Conservation (phyloP, 495 filamentous ascomycete genomes). For the Lentithecium fluviatile region DNA sequence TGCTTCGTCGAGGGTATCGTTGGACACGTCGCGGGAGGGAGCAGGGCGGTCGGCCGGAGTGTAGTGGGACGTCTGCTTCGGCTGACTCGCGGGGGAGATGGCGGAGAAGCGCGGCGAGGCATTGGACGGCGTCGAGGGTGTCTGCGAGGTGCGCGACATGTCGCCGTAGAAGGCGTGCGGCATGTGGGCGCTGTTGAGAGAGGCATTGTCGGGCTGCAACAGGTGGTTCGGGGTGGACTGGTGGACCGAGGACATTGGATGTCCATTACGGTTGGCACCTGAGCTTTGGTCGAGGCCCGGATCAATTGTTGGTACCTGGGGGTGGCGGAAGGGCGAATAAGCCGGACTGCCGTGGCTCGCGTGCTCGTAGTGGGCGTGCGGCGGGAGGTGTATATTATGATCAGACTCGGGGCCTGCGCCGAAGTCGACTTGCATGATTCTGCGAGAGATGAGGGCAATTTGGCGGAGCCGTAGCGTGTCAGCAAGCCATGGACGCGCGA, state of each 20-base stretch:
- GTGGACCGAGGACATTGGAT: conserved; percentile 32
- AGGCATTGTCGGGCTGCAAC: conserved; percentile 30
- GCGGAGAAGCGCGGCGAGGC: conserved; percentile 36
- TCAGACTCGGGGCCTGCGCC: conserved; percentile 32
- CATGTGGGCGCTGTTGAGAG: conserved; percentile 27
- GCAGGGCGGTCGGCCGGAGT: conserved; percentile 48
- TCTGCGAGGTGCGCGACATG: conserved; percentile 31
- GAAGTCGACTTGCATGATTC: conserved; percentile 35
- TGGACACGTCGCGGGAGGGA: conserved; percentile 68
- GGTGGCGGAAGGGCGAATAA: conserved; percentile 34
- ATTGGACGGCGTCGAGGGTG: conserved; percentile 37
- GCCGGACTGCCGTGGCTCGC: conserved; percentile 30
- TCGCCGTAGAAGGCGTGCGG: conserved; percentile 35
- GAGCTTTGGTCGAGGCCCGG: conserved; percentile 33
- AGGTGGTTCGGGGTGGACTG: conserved; percentile 23
- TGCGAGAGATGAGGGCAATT: conserved; percentile 19
- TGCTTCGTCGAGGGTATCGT: conserved; percentile 77
- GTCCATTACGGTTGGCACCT: conserved; percentile 31
- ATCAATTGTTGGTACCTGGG: conserved; percentile 33
- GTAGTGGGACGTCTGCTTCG: conserved; percentile 26
- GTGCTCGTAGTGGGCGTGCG: conserved; percentile 34
- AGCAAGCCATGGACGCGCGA: conserved; percentile 33
- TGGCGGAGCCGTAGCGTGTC: conserved; percentile 7
- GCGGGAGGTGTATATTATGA: conserved; percentile 32
- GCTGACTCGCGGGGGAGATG: conserved; percentile 32